These are phyloP conservation scores for Neurospora sp. DNA, from an alignment of 2,329 filamentous ascomycete genomes.

Conservation along the genomic window DNA sequence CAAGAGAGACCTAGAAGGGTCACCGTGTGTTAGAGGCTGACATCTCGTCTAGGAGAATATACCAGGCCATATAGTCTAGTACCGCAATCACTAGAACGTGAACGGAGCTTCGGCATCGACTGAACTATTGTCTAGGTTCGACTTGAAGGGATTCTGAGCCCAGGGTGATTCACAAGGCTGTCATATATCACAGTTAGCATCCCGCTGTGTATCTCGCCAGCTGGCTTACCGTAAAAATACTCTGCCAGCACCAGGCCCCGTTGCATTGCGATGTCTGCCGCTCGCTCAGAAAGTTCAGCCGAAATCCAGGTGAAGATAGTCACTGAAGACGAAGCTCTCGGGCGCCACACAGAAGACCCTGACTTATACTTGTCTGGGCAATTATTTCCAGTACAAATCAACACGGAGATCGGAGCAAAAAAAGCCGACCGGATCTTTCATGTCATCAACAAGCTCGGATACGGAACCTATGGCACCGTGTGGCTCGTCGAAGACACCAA, in stretches of 20 bases:
- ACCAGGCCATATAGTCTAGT: not conserved
- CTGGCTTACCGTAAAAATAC: not conserved
- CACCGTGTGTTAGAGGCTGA: not conserved
- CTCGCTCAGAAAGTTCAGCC: not conserved
- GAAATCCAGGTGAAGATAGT: not conserved
- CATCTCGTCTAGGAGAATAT: not conserved
- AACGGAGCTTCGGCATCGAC: not conserved
- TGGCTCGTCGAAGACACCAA: constrained; percentile 3
- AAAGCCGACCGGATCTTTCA: not conserved
- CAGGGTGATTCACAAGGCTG: not conserved
- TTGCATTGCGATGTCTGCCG: not conserved
- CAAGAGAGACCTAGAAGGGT: not conserved
- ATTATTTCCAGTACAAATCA: not conserved
- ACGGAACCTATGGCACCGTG: constrained; percentile 5
- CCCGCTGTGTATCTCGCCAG: not conserved
- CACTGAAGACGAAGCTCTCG: not conserved
- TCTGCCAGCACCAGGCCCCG: not conserved
- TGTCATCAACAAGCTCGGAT: constrained; percentile 6
- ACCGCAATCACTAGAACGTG: not conserved
- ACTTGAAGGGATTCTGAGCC: not conserved
- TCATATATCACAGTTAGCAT: not conserved
- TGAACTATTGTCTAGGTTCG: not conserved
- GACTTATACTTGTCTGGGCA: not conserved
- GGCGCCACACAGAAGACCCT: not conserved
- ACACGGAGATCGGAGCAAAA: not conserved